A percentile compares a stretch with the other conserved stretches of the same genome.
Evolutionary conservation across 2,329 filamentous ascomycete species (phyloP).

Genomic region (Cladosporium austrohemisphaericum): DNA sequence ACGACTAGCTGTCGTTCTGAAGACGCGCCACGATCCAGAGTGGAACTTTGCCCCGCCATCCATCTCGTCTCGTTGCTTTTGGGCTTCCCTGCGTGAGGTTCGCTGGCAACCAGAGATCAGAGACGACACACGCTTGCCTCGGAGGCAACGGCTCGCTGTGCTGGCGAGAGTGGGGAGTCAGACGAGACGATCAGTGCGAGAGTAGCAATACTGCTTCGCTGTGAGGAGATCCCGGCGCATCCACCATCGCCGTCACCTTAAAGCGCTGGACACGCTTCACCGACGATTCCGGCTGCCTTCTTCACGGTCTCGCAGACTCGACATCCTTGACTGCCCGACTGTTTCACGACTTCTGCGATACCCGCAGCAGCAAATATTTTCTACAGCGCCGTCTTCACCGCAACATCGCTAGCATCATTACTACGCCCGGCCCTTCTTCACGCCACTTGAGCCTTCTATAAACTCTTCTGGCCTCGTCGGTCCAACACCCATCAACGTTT

Average conservation of each 20-base stretch:
- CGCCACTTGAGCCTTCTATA: neutral
- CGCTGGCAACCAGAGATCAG: slow-evolving; percentile 2
- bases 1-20: slow-evolving; percentile 8
- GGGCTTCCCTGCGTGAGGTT: neutral
- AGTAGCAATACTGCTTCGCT: neutral
- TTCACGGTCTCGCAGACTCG: too few relatives aligned
- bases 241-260: neutral
- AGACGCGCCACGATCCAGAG: slow-evolving; percentile 2
- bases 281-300: neutral
- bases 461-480: slow-evolving; percentile 1
- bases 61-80: neutral
- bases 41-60: slow-evolving; percentile 5
- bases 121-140: neutral
- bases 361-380: neutral
- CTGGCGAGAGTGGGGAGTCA: slow-evolving; percentile 2
- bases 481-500: neutral
- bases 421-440: neutral
- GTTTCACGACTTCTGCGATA: neutral
- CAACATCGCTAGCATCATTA: neutral
- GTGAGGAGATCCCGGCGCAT: slow-evolving; percentile 8
- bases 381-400: neutral
- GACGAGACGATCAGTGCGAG: neutral
- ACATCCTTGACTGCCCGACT: neutral
- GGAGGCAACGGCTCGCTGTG: neutral
- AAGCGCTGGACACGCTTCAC: slow-evolving; percentile 9